Base-by-base conservation (phyloP, 2,329 filamentous ascomycete species). In the Neonectria coccinea region DNA sequence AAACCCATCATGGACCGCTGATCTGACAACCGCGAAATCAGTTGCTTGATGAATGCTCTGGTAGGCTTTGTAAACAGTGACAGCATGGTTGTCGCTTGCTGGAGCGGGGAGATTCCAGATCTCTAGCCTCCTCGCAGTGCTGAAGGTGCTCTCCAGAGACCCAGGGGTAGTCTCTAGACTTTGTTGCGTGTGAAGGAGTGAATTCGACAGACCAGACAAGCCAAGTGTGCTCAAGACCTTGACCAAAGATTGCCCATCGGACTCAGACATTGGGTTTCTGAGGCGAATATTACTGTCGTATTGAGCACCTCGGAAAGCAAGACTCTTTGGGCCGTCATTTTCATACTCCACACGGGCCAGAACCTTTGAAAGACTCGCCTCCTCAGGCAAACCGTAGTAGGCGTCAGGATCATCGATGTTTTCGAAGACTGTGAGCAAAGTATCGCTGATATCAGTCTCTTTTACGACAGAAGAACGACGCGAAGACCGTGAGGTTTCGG, bases 381-480 rank as follows among this genome's bases (percentile, higher is more conserved):
- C 88, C 77, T 97, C 92, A 45, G 92, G 88, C 8, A 97, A 85
- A 4, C 96, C 97, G 75, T 99, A 99, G 77, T 97, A 99, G 1
- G 94, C 91, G 77, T 99, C 96, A 2, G 94, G 95, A 73, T 99
- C 97, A 74, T 97, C 94, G 51, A 99, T 92, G 65, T 93, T 95
- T 75, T 93, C 91, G 76, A 96, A 99, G 3, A 99, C 94, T 1
- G 87, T 83, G 48, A 97, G 84, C 12, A 98, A 82, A 1, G 97
- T 84, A 31, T 92, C 88, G 4, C 87, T 85, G 7, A 92, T 86
- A 27, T 89, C 81, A 51, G 83, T 75, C 69, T 85, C 80, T 69
- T 81, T 83, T 52, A 83, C 74, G 3, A 82, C 80, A 2, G 91
- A 93, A 9, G 91, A 91, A 54, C 92, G 87, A 63, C 92, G 86